These are phyloP conservation scores for Pseudoperonospora humuli DNA, from an alignment of 352 stramenopile genomes.

Conservation along the genomic window DNA sequence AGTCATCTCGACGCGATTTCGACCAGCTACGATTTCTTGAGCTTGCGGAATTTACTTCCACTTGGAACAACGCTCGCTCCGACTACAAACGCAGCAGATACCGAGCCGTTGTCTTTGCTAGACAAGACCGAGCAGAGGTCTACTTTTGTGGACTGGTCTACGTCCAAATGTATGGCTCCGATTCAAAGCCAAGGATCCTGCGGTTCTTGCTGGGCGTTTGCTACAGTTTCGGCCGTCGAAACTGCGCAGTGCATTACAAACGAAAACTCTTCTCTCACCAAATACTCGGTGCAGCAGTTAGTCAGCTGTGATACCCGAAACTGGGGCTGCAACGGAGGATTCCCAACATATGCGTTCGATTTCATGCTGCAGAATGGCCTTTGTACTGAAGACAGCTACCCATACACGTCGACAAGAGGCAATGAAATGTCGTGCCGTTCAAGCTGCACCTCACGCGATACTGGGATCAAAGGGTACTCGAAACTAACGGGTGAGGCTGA, in stretches of 20 bases:
- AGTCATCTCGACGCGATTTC: neutral
- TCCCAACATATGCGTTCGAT: constrained; percentile 85
- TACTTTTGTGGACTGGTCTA: constrained; percentile 38
- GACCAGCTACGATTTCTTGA: constrained; percentile 18
- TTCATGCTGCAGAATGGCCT: constrained; percentile 87
- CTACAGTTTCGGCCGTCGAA: constrained; percentile 88
- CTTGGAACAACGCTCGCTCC: constrained; percentile 2
- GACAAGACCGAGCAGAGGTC: constrained; percentile 6
- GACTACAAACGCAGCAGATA: constrained; percentile 7
- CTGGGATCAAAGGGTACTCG: constrained; percentile 50
- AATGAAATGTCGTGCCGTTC: constrained; percentile 18
- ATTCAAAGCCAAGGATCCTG: constrained; percentile 96
- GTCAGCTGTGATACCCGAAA: constrained; percentile 87
- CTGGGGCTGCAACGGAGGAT: constrained; percentile 87
- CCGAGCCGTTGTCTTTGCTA: constrained; percentile 1
- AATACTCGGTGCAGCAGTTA: constrained; percentile 91
- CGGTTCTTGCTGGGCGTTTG: constrained; percentile 97
- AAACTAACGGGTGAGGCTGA: constrained; percentile 33
- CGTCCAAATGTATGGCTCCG: constrained; percentile 28
- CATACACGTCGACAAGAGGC: constrained; percentile 26
- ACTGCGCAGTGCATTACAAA: constrained; percentile 81
- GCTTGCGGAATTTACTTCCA: constrained; percentile 17
- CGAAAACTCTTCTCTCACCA: constrained; percentile 56
- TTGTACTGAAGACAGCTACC: constrained; percentile 36
- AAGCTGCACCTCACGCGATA: constrained; percentile 21